Conservation (phyloP, 2,329 filamentous ascomycete species). For the Beauveria sp. region DNA sequence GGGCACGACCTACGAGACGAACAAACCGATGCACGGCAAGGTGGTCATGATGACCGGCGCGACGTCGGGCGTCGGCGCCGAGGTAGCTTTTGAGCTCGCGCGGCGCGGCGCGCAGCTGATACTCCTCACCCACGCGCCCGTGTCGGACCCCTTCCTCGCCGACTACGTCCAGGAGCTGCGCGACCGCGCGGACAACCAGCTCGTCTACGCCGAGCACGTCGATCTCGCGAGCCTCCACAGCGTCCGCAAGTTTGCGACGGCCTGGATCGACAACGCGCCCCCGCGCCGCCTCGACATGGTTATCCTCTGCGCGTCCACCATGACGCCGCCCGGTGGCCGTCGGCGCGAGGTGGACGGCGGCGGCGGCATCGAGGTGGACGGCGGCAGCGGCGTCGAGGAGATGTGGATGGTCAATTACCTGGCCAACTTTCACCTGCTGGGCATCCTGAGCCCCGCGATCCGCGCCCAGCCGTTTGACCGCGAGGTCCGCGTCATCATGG, state of each 20-base stretch:
- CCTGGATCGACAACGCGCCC: constrained; percentile 95
- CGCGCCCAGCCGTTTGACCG: constrained; percentile 87
- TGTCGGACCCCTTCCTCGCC: constrained; percentile 79
- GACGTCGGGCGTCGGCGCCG: constrained; percentile 84
- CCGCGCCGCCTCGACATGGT: constrained; percentile 85
- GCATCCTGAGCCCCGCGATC: constrained; percentile 83
- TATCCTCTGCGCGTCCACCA: constrained; percentile 73
- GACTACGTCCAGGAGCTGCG: constrained; percentile 91
- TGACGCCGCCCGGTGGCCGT: constrained; percentile 60
- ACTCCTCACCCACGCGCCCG: constrained; percentile 74
- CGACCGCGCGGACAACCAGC: constrained; percentile 64
- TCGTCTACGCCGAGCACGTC: constrained; percentile 94
- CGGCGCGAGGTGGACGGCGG: constrained; percentile 65
- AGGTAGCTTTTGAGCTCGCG: constrained; percentile 67
- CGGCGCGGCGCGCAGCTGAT: constrained; percentile 80
- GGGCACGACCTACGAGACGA: constrained; percentile 65
- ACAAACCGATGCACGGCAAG: constrained; percentile 85
- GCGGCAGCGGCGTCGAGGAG: constrained; percentile 82
- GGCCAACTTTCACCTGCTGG: constrained; percentile 89
- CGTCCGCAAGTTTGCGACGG: constrained; percentile 87
- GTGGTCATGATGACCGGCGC: constrained; percentile 92
- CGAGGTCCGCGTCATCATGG: constrained; percentile 81
- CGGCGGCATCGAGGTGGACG: constrained; percentile 74
- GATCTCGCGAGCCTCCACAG: constrained; percentile 84
- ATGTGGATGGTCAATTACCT: constrained; percentile 95